Conservation (phyloP, 2,329 filamentous ascomycete species). For the Cercospora sp. region DNA sequence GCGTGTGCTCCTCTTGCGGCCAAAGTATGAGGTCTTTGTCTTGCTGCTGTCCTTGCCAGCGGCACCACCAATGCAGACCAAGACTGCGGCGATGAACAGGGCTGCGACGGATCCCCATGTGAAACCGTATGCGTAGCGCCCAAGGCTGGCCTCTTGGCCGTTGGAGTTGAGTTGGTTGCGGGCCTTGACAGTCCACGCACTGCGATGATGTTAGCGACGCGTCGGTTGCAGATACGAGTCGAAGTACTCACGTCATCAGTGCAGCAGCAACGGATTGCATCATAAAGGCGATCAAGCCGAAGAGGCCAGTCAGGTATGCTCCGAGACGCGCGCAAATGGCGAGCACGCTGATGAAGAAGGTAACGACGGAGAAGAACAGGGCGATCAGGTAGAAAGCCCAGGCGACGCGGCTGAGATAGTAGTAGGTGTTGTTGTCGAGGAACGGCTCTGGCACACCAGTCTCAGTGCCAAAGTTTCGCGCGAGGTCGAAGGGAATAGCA, state of each 20-base stretch:
- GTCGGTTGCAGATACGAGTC: not conserved
- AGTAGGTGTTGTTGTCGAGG: conserved; percentile 66
- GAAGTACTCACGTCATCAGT: conserved; percentile 72
- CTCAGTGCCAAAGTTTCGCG: conserved; percentile 60
- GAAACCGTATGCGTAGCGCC: conserved; percentile 71
- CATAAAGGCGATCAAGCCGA: conserved; percentile 62
- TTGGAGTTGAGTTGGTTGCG: conserved; percentile 63
- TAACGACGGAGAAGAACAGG: conserved; percentile 71
- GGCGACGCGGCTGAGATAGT: conserved; percentile 84
- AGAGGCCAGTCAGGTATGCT: conserved; percentile 63
- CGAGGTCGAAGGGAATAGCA: conserved; percentile 64
- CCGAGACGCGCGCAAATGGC: conserved; percentile 71
- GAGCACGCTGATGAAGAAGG: conserved; percentile 67
- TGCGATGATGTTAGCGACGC: conserved; percentile 36
- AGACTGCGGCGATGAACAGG: conserved; percentile 64
- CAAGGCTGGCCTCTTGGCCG: conserved; percentile 61
- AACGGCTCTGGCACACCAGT: conserved; percentile 56
- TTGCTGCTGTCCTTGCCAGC: conserved; percentile 49
- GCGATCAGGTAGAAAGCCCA: conserved; percentile 89
- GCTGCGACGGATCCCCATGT: conserved; percentile 70
- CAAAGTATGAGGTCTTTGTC: conserved; percentile 45
- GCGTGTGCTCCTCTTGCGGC: conserved; percentile 52
- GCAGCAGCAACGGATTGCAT: conserved; percentile 67
- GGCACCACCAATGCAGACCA: conserved; percentile 65
- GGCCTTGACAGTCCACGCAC: conserved; percentile 67